Evolutionary conservation across 2,329 filamentous ascomycete genomes (phyloP).

Genomic region (Elsinoe arachidis): DNA sequence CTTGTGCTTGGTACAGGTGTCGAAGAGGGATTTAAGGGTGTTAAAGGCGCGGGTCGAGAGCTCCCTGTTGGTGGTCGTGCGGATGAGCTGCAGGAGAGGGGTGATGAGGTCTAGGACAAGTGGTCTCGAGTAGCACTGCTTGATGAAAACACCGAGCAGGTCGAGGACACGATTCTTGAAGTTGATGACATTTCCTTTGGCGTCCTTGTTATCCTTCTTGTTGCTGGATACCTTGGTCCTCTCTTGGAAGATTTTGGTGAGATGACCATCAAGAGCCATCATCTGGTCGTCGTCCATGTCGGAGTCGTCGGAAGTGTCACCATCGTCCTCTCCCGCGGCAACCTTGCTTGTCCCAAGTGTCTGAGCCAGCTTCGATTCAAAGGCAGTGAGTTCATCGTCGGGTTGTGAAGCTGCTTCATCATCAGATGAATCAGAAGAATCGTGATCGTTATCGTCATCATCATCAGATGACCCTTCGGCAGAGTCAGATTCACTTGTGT

Average conservation of each 20-base stretch:
- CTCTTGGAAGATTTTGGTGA: constrained; percentile 77
- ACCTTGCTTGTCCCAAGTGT: constrained; percentile 61
- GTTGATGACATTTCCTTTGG: constrained; percentile 79
- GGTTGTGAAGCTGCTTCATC: constrained; percentile 29
- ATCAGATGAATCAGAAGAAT: constrained; percentile 25
- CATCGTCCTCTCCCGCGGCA: constrained; percentile 45
- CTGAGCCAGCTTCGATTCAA: constrained; percentile 68
- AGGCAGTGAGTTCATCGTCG: constrained; percentile 47
- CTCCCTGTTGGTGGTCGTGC: constrained; percentile 67
- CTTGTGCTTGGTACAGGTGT: constrained; percentile 47
- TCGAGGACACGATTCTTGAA: constrained; percentile 94
- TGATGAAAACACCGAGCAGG: constrained; percentile 74
- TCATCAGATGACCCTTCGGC: constrained; percentile 18
- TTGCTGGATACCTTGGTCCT: constrained; percentile 55
- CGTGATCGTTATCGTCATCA: constrained; percentile 24
- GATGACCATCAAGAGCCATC: constrained; percentile 75
- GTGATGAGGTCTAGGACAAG: constrained; percentile 62
- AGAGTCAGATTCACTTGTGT: constrained; percentile 13
- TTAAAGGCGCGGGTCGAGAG: constrained; percentile 63
- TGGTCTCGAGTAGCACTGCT: constrained; percentile 61
- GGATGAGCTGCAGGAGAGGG: constrained; percentile 66
- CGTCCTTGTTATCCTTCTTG: constrained; percentile 79
- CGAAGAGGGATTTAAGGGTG: constrained; percentile 65
- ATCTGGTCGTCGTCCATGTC: constrained; percentile 97
- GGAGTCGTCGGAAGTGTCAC: constrained; percentile 51